Base-by-base conservation (phyloP, 768 basidiomycete species). In the Termitomyces sp. region DNA sequence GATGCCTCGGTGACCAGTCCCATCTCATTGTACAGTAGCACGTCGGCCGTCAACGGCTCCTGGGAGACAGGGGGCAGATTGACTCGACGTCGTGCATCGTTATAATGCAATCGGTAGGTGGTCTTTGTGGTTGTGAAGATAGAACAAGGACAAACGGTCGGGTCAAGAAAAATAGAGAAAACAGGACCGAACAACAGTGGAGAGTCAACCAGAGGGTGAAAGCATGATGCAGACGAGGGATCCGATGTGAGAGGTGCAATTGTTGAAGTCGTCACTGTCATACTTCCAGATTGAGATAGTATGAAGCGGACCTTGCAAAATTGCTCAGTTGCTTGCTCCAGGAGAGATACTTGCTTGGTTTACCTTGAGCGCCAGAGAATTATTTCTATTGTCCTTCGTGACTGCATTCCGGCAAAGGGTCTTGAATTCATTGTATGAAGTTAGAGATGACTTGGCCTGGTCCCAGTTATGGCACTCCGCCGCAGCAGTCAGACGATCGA, bases 51-150 rank as follows among this genome's bases (percentile, higher is more conserved):
- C 0, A 69, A 66, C 36, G 70, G 64, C 40, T 66, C 56, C 18
- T 68, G 51, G 2, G 70, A 60, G 8, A 75, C 68, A 22, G 76
- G 69, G 13, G 76, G 73, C 18, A 84, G 69, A 54, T 75, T 73
- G 47, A 74, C 79, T 44, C 90, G 81, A 1, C 65, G 62, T n/a
- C 90, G 84, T 1, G 90, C 87, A 36, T 75, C 74, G 28, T 84
- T 75, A 64, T 92, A 93, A 12, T 77, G 68, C 7, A 66, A 58
- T 48, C 90, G 80, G 40, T 74, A 58, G 2, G 89, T 91, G 0
- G 91, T 92, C 70, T 93, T 93, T 48, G 88, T 85, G 22, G 69
- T 64, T 0, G 87, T 87, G 65, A 85, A 87, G 24, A 80, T 56
- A 16, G 85, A 83, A 0, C 79, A 71, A 4, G 77, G 68, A 1